Conservation (phyloP, 257 asterid genomes). For the Scutellaria barbata region DNA sequence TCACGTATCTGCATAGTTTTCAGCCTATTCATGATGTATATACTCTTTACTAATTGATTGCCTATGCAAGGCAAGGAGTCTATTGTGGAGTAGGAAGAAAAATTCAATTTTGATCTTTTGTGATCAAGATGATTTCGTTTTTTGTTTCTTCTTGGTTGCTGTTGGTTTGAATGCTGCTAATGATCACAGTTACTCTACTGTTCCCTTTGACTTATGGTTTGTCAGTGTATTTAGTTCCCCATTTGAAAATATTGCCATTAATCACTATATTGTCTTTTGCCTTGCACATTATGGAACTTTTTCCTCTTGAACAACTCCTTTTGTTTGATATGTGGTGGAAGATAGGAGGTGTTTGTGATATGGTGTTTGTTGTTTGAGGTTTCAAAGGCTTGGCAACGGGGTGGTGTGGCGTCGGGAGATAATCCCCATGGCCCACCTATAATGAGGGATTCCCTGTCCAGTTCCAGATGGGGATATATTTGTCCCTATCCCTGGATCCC, state of each 20-base stretch:
- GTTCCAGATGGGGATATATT: background rate
- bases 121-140: background rate
- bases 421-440: background rate
- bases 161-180: background rate
- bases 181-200: background rate
- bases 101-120: no score
- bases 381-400: background rate
- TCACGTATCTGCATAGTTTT: background rate
- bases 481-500: background rate
- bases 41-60: background rate
- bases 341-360: conserved; percentile 23
- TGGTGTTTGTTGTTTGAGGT: conserved; percentile 16
- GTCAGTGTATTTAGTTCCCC: conserved; percentile 17
- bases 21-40: conserved; percentile 18
- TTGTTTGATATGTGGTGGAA: conserved; percentile 9
- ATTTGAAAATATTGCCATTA: background rate
- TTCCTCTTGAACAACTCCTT: conserved; percentile 11
- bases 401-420: background rate
- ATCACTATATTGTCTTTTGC: background rate
- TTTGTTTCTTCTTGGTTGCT: background rate
- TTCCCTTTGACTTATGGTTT: background rate
- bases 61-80: background rate
- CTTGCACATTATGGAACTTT: conserved; percentile 1
- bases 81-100: conserved; percentile 1
- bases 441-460: background rate